Evolutionary conservation across 2,329 filamentous ascomycete species (phyloP), one percentile per base, ranked within the genome.

Genomic region (Colletotrichum falcatum): DNA sequence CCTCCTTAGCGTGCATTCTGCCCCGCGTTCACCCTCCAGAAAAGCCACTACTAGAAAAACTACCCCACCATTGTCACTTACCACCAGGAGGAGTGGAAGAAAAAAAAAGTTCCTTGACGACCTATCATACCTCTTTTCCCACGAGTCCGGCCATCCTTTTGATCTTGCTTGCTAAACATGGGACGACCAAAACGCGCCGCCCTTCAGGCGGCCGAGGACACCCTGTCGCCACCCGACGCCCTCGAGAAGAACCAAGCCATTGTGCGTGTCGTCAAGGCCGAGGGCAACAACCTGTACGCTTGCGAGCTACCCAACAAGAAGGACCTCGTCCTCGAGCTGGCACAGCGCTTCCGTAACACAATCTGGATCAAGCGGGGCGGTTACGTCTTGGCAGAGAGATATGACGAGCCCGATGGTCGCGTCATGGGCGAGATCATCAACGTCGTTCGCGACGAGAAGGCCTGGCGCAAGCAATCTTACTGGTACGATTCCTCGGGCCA

Each of bases 331-430:
- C 91, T 94, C 28, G 94, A 98, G 84, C 89, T 99, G 26, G 92
- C 93, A 12, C 85, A 94, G 33, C 90, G 91, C 49, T 98, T 98
- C 79, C 92, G 95, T 72, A 96, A 94, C 74, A 96, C 94, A 2
- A 94, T 98, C 73, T 98, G 94, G 93, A 92, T 98, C 79, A 95
- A 93, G 81, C 90, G 94, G 23, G 93, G 94, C 37, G 94, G 94
- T 0, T 98, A 91, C 80, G 94, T 98, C 37, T 83, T 98, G 14
- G 87, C 97, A 18, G 93, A 98, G 74, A 76, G 84, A 20, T 91
- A 89, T 30, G 84, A 91, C 46, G 89, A 90, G 35, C 89, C 90
- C 61, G 91, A 92, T 54, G 94, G 94, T 76, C 94, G 94, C 79
- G 88, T 97, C 16, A 87, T 89, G 62, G 96, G 95, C 18, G 94